Base-by-base conservation (phyloP, 139 green algal genomes). In the Tetradesmus obliquus region DNA sequence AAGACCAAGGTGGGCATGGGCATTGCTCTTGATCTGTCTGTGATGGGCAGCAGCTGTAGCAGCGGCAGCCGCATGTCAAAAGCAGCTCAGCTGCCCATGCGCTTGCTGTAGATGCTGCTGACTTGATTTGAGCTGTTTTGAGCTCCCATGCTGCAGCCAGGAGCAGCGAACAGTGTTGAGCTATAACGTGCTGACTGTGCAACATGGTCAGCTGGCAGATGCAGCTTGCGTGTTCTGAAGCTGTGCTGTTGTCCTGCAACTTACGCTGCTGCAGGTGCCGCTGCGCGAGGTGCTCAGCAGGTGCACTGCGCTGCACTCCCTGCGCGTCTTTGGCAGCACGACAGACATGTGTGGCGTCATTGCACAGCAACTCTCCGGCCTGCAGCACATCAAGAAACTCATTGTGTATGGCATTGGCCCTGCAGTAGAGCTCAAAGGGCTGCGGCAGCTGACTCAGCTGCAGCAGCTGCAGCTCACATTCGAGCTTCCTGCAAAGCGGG, bases 281-380 rank as follows among this genome's bases (percentile, higher is more conserved):
- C 82, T 74, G 2, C n/a, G 55, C 19, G 55, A 87, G 19, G 82
- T 60, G 62, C 19, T 87, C 15, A 12, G 5, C 7, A 12, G 13
- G 1, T 87, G 82, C 82, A 87, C 54, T 19, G 62, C 60, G 17
- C 55, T 87, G 55, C 82, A 87, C 15, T 87, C 82, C 19, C 7
- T 87, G 17, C 54, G 82, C 20, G 82, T 87, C 1, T 87, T 54
- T 87, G 82, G 82, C 19, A 24, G 45, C 55, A 55, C 82, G 19
- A 87, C 82, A 17, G 62, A 10, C 24, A 87, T 87, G 82, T 87
- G 62, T 54, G 82, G 82, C 82, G 19, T 87, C 20, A 58, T 74
- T 5, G 55, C 82, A 7, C 20, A 60, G 13, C 82, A 87, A 55
- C 55, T 87, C 20, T 20, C 60, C 0, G 55, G 62, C 20, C 82